phyloP scores from a whole-genome alignment of 2,329 filamentous ascomycete genomes.

The Cladophialophora psammophila region DNA sequence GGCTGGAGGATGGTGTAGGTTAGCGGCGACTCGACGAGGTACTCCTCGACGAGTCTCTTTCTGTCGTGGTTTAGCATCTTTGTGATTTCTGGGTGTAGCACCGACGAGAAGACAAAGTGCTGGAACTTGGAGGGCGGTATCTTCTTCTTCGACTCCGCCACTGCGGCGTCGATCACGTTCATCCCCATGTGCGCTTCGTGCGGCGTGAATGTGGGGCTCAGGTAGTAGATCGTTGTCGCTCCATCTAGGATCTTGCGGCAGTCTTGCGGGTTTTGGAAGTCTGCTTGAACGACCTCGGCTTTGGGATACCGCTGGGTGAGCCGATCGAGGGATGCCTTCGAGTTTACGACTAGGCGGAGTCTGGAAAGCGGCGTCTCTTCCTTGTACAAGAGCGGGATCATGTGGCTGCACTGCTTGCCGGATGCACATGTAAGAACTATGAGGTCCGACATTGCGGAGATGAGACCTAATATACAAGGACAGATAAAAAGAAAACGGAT shows the following conservation, averaged over 20 bases:
- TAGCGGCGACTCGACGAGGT: conserved; percentile 2
- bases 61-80: conserved; percentile 21
- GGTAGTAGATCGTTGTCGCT: conserved; percentile 45
- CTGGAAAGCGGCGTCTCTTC: conserved; percentile 14
- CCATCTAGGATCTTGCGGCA: conserved; percentile 42
- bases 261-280: conserved; percentile 41
- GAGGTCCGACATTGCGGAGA: neutral
- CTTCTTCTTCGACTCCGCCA: conserved; percentile 33
- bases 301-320: conserved; percentile 45
- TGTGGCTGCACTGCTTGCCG: conserved; percentile 48
- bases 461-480: too few relatives aligned
- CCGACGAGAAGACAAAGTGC: conserved; percentile 49
- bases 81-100: conserved; percentile 54
- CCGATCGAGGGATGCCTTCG: conserved; percentile 41
- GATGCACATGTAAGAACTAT: conserved; percentile 46
- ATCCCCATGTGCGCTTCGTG: conserved; percentile 46
- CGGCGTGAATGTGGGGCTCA: conserved; percentile 48
- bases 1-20: conserved; percentile 9
- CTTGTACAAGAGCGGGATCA: conserved; percentile 47
- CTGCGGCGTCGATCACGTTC: conserved; percentile 50
- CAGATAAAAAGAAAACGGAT: too few relatives aligned
- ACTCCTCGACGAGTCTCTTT: conserved; percentile 11
- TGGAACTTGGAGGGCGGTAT: conserved; percentile 40
- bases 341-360: conserved; percentile 47
- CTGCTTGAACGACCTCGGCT: conserved; percentile 46